phyloP scores from a whole-genome alignment of 2,329 filamentous ascomycete genomes.

The Xylariaceae sp. region DNA sequence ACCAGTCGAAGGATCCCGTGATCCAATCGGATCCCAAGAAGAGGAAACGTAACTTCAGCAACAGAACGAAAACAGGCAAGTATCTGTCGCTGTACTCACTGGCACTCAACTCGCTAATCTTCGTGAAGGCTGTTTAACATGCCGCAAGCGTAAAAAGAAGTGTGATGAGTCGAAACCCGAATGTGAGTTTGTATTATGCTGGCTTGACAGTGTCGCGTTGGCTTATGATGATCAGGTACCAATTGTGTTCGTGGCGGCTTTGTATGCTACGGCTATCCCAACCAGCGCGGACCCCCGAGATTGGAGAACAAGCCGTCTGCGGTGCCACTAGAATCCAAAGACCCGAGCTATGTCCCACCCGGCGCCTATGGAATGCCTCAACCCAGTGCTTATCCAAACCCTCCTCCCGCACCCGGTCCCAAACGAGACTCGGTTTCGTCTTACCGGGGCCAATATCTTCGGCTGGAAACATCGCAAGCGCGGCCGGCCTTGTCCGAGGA shows the following conservation, averaged over 20 bases:
- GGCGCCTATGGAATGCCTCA: slow-evolving; percentile 59
- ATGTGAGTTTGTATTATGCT: slow-evolving; percentile 56
- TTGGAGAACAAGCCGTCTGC: slow-evolving; percentile 62
- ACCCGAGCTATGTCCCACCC: slow-evolving; percentile 57
- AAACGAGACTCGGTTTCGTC: slow-evolving; percentile 55
- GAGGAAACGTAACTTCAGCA: slow-evolving; percentile 79
- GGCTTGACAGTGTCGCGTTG: slow-evolving; percentile 11
- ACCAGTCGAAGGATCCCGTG: slow-evolving; percentile 42
- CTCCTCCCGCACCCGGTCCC: slow-evolving; percentile 29
- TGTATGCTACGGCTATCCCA: slow-evolving; percentile 84
- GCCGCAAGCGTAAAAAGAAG: slow-evolving; percentile 90
- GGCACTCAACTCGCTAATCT: slow-evolving; percentile 2
- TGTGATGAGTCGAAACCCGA: slow-evolving; percentile 91
- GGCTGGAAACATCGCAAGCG: slow-evolving; percentile 59
- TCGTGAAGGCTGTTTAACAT: slow-evolving; percentile 65
- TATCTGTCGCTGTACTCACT: slow-evolving; percentile 12
- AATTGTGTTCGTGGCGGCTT: slow-evolving; percentile 92
- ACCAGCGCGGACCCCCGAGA: slow-evolving; percentile 75
- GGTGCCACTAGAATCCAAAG: slow-evolving; percentile 79
- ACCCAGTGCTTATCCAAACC: slow-evolving; percentile 29
- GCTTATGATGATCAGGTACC: slow-evolving; percentile 51
- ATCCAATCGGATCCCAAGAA: slow-evolving; percentile 61
- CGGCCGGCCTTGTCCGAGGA: slow-evolving; percentile 52
- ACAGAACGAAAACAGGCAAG: slow-evolving; percentile 74
- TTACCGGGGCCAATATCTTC: slow-evolving; percentile 57